Conservation (phyloP, 352 stramenopile genomes). For the Phytophthora brassicae region DNA sequence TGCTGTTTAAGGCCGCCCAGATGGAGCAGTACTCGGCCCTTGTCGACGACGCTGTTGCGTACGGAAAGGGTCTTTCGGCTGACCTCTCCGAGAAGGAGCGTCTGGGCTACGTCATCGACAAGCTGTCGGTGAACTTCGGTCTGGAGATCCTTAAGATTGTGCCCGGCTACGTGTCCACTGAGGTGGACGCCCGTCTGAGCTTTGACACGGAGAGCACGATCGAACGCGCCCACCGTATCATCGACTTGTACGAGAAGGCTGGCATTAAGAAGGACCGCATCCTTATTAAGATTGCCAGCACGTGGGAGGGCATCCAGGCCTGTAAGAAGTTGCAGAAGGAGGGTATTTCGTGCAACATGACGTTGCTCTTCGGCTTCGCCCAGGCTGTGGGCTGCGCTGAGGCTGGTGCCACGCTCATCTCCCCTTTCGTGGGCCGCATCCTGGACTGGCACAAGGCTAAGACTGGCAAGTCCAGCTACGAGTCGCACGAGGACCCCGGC, state of each 20-base stretch:
- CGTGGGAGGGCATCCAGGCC: constrained; percentile 98
- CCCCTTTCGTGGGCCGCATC: constrained; percentile 95
- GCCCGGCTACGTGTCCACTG: constrained; percentile 97
- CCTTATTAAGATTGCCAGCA: constrained; percentile 98
- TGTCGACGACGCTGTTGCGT: constrained; percentile 95
- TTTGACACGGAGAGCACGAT: constrained; percentile 96
- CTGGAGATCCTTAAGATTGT: constrained; percentile 97
- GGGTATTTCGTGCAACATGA: constrained; percentile 99
- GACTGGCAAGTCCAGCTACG: constrained; percentile 90
- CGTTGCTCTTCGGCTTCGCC: constrained; percentile 97
- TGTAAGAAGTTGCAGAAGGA: constrained; percentile 96
- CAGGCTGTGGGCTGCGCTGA: constrained; percentile 96
- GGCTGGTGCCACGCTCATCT: constrained; percentile 95
- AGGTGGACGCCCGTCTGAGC: constrained; percentile 97
- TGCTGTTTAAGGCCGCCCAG: constrained; percentile 97
- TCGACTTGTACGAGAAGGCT: constrained; percentile 96
- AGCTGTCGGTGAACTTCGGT: constrained; percentile 98
- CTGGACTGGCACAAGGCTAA: constrained; percentile 98
- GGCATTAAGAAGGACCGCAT: constrained; percentile 95
- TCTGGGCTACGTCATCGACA: constrained; percentile 95
- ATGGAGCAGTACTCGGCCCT: constrained; percentile 96
- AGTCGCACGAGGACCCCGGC: constrained; percentile 95
- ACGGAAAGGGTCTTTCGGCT: constrained; percentile 80
- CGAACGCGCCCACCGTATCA: constrained; percentile 92
- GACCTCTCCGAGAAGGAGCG: constrained; percentile 80